Percentiles rank a stretch among this genome's conserved stretches.
Evolutionary conservation across 495 filamentous ascomycete genomes (phyloP).

Genomic region (Pseudoneurospora amorphoporcata): DNA sequence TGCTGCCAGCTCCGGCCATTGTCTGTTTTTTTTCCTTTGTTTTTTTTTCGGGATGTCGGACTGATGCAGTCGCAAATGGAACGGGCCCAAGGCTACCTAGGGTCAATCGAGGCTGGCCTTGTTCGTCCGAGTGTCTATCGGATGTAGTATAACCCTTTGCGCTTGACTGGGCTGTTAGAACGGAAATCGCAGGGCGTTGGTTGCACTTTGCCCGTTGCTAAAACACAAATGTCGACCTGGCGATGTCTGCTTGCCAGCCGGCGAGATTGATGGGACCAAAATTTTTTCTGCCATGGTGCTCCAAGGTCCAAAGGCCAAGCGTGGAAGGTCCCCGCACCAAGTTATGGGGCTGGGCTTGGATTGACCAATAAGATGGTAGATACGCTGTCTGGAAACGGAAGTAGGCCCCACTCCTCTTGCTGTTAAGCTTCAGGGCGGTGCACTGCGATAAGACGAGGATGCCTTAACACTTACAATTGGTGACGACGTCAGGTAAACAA

Average conservation of each 20-base stretch:
- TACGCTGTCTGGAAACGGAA: background rate
- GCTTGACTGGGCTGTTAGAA: background rate
- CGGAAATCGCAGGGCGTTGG: background rate
- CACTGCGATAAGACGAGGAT: background rate
- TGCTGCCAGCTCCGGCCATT: conserved; percentile 42
- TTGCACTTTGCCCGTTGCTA: background rate
- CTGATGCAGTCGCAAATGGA: background rate
- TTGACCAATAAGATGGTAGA: background rate
- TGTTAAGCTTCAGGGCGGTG: background rate
- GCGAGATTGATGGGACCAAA: background rate
- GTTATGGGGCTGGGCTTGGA: background rate
- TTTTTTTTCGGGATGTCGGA: background rate
- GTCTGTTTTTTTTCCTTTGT: background rate
- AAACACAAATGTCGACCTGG: background rate
- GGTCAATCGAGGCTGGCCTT: background rate
- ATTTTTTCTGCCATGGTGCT: background rate
- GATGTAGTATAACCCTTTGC: background rate
- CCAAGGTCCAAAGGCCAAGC: background rate
- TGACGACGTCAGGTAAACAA: background rate
- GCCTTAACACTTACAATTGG: background rate
- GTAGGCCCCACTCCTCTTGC: background rate
- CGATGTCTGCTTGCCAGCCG: background rate
- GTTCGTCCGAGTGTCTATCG: background rate
- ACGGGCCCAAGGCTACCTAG: background rate
- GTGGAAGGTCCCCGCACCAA: background rate